Evolutionary conservation across 257 asterid genomes (phyloP).

Genomic region (Solanum chilense): DNA sequence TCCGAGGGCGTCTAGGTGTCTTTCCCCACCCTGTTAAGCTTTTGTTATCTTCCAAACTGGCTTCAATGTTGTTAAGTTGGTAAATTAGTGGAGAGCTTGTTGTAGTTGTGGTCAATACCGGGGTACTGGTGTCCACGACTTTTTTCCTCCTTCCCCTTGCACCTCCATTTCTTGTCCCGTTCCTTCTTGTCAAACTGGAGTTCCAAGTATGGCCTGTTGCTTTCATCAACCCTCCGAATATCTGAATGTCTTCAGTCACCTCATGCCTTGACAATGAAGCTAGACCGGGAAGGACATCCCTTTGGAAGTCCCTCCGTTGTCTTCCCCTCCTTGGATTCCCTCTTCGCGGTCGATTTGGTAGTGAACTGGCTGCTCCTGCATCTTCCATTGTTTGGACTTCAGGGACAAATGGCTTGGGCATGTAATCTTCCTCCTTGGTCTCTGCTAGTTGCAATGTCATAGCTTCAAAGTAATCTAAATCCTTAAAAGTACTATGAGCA

Average conservation of each 20-base stretch:
- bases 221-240: constrained; percentile 81
- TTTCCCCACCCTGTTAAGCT: constrained; percentile 97
- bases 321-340: constrained; percentile 96
- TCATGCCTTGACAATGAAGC: constrained; percentile 71
- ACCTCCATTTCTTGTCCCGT: constrained; percentile 43
- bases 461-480: constrained; percentile 70
- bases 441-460: constrained; percentile 62
- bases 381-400: constrained; percentile 37
- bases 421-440: constrained; percentile 63
- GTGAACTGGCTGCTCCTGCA: constrained; percentile 14
- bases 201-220: constrained; percentile 81
- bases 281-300: constrained; percentile 90
- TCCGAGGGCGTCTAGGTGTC: constrained; percentile 88
- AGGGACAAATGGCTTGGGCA: constrained; percentile 67
- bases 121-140: constrained; percentile 29
- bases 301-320: constrained; percentile 83
- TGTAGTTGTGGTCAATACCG: constrained; percentile 14
- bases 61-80: constrained; percentile 40
- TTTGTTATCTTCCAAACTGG: constrained; percentile 60
- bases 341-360: constrained; percentile 46
- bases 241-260: constrained; percentile 89
- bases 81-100: constrained; percentile 28
- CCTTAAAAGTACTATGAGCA: constrained; percentile 21
- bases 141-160: constrained; percentile 59
- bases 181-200: constrained; percentile 56